Base-by-base conservation (phyloP, 2,329 filamentous ascomycete species). In the Arthrinium phaeospermum region DNA sequence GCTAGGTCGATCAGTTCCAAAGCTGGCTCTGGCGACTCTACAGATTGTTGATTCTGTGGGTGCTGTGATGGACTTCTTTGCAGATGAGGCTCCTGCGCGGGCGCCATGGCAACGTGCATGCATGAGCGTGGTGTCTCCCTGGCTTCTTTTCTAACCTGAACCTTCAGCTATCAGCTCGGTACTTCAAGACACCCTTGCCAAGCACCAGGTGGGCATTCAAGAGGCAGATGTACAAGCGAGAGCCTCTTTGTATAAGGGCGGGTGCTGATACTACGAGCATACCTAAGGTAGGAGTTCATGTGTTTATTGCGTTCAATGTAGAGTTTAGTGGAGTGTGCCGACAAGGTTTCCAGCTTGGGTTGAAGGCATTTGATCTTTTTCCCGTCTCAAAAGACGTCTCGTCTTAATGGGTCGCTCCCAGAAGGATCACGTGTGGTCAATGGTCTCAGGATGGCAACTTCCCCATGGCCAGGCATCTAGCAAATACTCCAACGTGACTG, bases 1-100 rank as follows among this genome's bases (percentile, higher is more conserved):
- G 73, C 71, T 34, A 77, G 69, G 72, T 71, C 69, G 73, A 75
- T 75, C 70, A 74, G 71, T 72, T 75, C 77, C 71, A 77, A 74
- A 64, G 73, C 75, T 72, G 72, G 74, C 53, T 76, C 71, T 75
- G 71, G 71, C 64, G 67, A 44, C 16, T 46, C 45, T 49, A 16
- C 1, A n/a, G 2, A 30, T 13, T 74, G 72, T 73, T 74, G 74
- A 44, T 68, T 67, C n/a, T 57, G 73, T 37, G 69, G 71, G 73
- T 72, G 53, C 69, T 53, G 57, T 61, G 19, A 34, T 44, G 27
- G 57, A 8, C 34, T 64, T 64, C 57, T 34, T 41, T 64, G 57
- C 57, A 64, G 57, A 41, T 64, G 57, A 64, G 57, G 57, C 57
- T 64, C 57, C 57, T 41, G 57, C 57, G 57, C 19, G 57, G 57